These are phyloP conservation scores for Fusarium chaquense DNA, from an alignment of 2,329 filamentous ascomycete genomes.

Conservation along the genomic window DNA sequence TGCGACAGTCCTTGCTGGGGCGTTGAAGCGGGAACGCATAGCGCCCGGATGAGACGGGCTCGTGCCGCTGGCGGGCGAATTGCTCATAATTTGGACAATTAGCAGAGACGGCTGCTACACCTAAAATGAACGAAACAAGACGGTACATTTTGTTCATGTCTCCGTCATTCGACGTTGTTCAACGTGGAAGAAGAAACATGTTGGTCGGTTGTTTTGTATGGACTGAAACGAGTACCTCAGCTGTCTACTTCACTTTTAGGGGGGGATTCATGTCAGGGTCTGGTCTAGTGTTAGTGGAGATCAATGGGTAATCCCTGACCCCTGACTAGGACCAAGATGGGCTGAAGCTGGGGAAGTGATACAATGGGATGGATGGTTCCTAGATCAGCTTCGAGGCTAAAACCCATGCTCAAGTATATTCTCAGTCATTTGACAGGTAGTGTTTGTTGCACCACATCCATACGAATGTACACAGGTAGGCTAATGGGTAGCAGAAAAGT, in stretches of 20 bases:
- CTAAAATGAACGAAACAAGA: constrained; percentile 12
- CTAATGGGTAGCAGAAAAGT: too few species aligned
- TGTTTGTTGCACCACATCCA: not conserved
- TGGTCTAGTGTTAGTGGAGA: not conserved
- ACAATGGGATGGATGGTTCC: not conserved
- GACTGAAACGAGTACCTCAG: not conserved
- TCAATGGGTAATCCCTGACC: constrained; percentile 9
- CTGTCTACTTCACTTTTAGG: not conserved
- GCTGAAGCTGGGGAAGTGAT: constrained; percentile 21
- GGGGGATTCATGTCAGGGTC: constrained; percentile 14
- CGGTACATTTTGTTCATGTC: constrained; percentile 17
- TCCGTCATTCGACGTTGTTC: constrained; percentile 20
- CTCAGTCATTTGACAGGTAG: not conserved
- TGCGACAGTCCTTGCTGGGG: constrained; percentile 80
- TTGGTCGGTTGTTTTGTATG: not conserved
- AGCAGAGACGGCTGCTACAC: constrained; percentile 40
- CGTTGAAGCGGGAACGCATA: constrained; percentile 84
- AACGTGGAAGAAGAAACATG: constrained; percentile 20
- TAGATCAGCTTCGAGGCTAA: constrained; percentile 1
- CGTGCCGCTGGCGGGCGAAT: constrained; percentile 61
- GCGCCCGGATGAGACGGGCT: constrained; percentile 80
- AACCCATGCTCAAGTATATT: not conserved
- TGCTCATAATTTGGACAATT: constrained; percentile 53
- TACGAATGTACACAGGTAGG: too few species aligned
- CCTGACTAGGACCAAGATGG: constrained; percentile 25